Evolutionary conservation across 495 filamentous ascomycete genomes (phyloP).

Genomic region (Xeromyces bisporus): DNA sequence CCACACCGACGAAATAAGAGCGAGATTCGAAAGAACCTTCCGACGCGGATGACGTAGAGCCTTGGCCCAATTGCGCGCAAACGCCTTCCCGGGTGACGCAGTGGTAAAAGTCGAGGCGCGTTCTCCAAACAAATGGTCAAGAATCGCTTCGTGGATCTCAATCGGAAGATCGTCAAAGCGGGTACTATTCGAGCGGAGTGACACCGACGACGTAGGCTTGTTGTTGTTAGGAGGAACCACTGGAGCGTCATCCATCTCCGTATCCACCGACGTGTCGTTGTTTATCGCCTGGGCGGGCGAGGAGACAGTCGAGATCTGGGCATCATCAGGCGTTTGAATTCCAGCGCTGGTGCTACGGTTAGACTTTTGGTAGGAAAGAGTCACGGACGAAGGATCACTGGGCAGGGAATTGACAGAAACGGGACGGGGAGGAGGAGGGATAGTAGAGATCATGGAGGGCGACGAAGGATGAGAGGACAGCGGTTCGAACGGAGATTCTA

Average conservation of each 20-base stretch:
- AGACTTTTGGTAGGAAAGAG: slow-evolving; percentile 10
- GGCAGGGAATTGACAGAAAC: slow-evolving; percentile 21
- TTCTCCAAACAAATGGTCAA: slow-evolving; percentile 52
- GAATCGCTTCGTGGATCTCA: slow-evolving; percentile 55
- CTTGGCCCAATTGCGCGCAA: slow-evolving; percentile 42
- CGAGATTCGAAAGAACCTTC: slow-evolving; percentile 45
- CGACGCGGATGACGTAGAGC: slow-evolving; percentile 49
- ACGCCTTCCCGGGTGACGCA: slow-evolving; percentile 23
- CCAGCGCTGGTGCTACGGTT: slow-evolving; percentile 14
- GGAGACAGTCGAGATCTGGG: slow-evolving; percentile 5
- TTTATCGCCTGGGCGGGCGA: slow-evolving; percentile 7
- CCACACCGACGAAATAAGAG: slow-evolving; percentile 46
- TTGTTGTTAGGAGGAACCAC: background rate
- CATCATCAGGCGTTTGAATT: slow-evolving; percentile 10
- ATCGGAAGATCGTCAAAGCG: slow-evolving; percentile 40
- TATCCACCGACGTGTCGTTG: slow-evolving; percentile 11
- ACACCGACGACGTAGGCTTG: background rate
- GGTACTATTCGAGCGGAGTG: slow-evolving; percentile 5
- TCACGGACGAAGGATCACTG: slow-evolving; percentile 8
- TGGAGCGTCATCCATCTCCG: slow-evolving; percentile 13
- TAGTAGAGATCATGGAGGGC: slow-evolving; percentile 15
- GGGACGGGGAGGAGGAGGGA: slow-evolving; percentile 19
- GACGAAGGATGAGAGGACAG: slow-evolving; percentile 5
- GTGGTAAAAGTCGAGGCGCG: slow-evolving; percentile 39
- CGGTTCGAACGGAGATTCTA: too few relatives aligned